Conservation (phyloP, 2,329 filamentous ascomycete genomes). For the Fusarium armeniacum region DNA sequence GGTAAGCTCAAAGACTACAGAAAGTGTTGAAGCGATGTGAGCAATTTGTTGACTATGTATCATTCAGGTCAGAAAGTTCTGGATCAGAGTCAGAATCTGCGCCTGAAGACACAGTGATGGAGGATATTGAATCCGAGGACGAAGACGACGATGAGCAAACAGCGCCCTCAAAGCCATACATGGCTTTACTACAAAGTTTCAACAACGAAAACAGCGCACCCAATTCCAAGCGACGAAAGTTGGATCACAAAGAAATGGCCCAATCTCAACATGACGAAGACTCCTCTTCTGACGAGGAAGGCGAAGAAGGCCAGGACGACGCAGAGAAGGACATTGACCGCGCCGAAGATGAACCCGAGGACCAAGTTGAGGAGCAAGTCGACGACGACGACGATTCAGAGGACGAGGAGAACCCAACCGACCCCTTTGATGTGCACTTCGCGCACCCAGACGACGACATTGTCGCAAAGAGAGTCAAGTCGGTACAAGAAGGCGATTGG, state of each 20-base stretch:
- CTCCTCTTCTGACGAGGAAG: constrained; percentile 51
- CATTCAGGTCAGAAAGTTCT: constrained; percentile 40
- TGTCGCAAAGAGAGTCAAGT: constrained; percentile 67
- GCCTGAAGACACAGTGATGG: constrained; percentile 55
- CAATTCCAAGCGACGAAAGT: constrained; percentile 70
- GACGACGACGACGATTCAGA: constrained; percentile 58
- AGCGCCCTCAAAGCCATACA: constrained; percentile 64
- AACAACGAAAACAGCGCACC: constrained; percentile 61
- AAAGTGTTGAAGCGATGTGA: neutral
- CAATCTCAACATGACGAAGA: constrained; percentile 43
- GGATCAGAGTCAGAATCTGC: constrained; percentile 50
- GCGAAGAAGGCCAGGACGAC: constrained; percentile 58
- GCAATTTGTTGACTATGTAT: constrained; percentile 5
- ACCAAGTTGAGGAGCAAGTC: constrained; percentile 50
- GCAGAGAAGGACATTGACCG: constrained; percentile 62
- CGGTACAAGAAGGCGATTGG: constrained; percentile 66
- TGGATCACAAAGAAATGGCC: constrained; percentile 57
- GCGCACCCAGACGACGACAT: constrained; percentile 73
- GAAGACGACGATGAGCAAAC: constrained; percentile 64
- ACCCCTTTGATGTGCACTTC: constrained; percentile 89
- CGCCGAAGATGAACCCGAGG: constrained; percentile 49
- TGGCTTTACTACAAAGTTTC: constrained; percentile 71
- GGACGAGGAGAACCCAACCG: constrained; percentile 67
- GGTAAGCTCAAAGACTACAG: constrained; percentile 49
- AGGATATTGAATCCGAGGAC: constrained; percentile 60